phyloP scores from a whole-genome alignment of 345 rosid genomes.

The Eucalyptus decipiens region DNA sequence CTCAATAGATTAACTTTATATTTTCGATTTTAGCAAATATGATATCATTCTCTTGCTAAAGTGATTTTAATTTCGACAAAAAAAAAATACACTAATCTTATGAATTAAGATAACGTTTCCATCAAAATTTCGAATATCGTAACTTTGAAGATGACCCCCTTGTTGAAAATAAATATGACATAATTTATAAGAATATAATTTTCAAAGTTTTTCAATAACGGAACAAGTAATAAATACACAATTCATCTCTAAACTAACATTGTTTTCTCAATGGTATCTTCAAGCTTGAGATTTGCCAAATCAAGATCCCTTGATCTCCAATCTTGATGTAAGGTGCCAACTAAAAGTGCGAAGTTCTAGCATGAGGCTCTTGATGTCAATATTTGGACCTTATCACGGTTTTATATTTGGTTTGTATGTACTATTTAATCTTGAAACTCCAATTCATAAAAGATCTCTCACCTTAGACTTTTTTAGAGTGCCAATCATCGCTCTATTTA shows the following conservation, averaged over 20 bases:
- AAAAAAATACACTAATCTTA: too few species aligned
- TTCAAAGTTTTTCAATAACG: accelerated
- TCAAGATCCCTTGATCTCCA: not conserved
- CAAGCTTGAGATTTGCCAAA: not conserved
- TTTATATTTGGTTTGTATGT: not conserved
- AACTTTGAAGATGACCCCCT: not conserved
- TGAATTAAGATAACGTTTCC: not conserved
- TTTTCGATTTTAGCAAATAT: not conserved
- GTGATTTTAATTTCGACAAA: too few species aligned
- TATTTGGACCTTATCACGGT: not conserved
- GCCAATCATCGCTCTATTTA: too few species aligned
- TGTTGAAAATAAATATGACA: accelerated
- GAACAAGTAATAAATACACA: accelerated
- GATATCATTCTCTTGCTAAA: too few species aligned
- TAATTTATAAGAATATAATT: not conserved
- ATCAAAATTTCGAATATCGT: not conserved
- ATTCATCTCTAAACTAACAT: not conserved
- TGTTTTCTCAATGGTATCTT: not conserved
- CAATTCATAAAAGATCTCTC: not conserved
- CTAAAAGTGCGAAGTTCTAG: not conserved
- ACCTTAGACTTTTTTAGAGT: not conserved
- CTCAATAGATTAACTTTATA: not conserved
- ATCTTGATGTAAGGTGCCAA: accelerated
- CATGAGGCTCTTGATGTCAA: not conserved
- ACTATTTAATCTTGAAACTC: not conserved